Evolutionary conservation across 805 yeast species (phyloP), one percentile per base, ranked within the genome.

Genomic region (Sugiyamaella chiloensis): DNA sequence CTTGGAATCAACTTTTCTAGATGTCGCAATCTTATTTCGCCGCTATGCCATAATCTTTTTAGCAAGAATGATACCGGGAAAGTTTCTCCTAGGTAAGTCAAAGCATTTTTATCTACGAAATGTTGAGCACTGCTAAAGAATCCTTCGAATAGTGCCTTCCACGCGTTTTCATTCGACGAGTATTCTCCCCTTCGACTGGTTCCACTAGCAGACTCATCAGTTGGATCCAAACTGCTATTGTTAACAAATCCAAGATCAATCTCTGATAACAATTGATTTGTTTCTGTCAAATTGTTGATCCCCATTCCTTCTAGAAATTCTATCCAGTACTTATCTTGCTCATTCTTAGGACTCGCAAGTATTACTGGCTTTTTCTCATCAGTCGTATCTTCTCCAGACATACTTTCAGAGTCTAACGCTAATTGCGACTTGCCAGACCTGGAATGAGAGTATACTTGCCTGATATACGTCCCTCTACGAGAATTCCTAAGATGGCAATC

Each of bases 41-140:
- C 29, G 11, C 11, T 26, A 8, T 26, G 29, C 29, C 29, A 26
- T 8, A 26, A 11, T 11, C 29, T 26, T 26, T 26, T 26, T 11
- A 26, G 29, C 12, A 42, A 42, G 19, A 24, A 40, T 11, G 43
- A 40, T 24, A 21, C 43, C 5, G 21, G 17, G 7, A 26, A 26
- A 21, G 45, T 29, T 27, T 30, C 39, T 14, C 45, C 45, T 9
- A 42, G 21, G 20, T 42, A 42, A 9, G 39, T 42, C 11, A 42
- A 14, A 5, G 39, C 45, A 24, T 30, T 30, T 19, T 42, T 42
- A 9, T 42, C 45, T 29, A 42, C 40, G 19, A 20, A n/a, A 7
- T 42, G 37, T 24, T 29, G 19, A 14, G 39, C 14, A 14, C 39
- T 29, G 8, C 30, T 34, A 27, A 42, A 42, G 24, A 42, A 42